Percentiles rank a stretch among this genome's conserved stretches.
Evolutionary conservation across 2,329 filamentous ascomycete species (phyloP).

Genomic region (Paraconiothyrium sp.): DNA sequence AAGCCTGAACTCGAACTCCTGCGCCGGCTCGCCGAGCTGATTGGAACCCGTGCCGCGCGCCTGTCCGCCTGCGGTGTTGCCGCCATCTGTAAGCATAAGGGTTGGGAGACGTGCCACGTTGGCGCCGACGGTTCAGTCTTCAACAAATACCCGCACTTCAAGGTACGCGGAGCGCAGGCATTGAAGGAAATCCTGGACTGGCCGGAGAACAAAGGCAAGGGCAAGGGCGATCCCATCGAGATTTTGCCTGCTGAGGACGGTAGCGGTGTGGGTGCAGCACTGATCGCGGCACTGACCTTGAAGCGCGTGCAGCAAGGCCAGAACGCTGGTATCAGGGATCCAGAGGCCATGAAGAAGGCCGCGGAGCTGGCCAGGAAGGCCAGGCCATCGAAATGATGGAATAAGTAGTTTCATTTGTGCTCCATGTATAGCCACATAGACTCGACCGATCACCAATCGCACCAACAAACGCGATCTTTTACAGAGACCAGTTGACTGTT

Average conservation of each 20-base stretch:
- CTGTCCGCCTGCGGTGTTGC: constrained; percentile 94
- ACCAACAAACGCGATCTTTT: background rate
- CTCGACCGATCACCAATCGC: background rate
- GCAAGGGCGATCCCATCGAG: constrained; percentile 74
- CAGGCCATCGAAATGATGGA: background rate
- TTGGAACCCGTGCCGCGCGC: constrained; percentile 92
- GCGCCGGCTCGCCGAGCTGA: constrained; percentile 88
- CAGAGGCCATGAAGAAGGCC: constrained; percentile 53
- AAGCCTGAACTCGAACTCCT: constrained; percentile 87
- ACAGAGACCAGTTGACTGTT: background rate
- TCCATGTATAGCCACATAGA: constrained; percentile 3
- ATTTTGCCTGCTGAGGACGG: constrained; percentile 93
- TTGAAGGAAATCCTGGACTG: constrained; percentile 96
- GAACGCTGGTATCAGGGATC: constrained; percentile 65
- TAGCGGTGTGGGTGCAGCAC: constrained; percentile 92
- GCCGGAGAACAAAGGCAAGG: constrained; percentile 79
- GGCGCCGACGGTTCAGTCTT: constrained; percentile 97
- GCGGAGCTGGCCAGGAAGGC: constrained; percentile 18
- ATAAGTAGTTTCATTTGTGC: background rate
- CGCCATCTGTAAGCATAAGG: constrained; percentile 97
- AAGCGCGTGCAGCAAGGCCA: constrained; percentile 70
- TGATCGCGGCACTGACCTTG: constrained; percentile 81
- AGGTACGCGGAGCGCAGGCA: constrained; percentile 86
- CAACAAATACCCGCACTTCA: constrained; percentile 99
- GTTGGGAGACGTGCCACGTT: constrained; percentile 86